These are phyloP conservation scores for Boletellus ananiceps DNA, from an alignment of 768 basidiomycete species.

Conservation along the genomic window DNA sequence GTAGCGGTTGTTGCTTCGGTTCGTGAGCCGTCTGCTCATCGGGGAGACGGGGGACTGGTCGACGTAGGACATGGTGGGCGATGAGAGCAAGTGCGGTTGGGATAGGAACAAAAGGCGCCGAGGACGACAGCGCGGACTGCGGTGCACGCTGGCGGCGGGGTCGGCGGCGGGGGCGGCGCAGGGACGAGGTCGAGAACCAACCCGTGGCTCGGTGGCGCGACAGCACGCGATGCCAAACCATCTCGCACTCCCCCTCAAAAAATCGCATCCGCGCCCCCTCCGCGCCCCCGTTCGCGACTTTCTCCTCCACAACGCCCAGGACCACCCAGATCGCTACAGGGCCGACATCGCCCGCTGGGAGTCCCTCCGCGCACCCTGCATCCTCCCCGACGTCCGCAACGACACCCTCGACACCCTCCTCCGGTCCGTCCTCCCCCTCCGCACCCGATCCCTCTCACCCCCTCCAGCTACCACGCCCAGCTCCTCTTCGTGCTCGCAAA, in stretches of 20 bases:
- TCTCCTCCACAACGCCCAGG: slow-evolving; percentile 60
- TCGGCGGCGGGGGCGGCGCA: neutral
- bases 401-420: slow-evolving; percentile 47
- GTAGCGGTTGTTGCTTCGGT: slow-evolving; percentile 94
- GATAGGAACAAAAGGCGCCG: slow-evolving; percentile 9
- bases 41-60: slow-evolving; percentile 58
- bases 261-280: slow-evolving; percentile 53
- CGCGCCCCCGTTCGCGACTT: slow-evolving; percentile 56
- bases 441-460: slow-evolving; percentile 1
- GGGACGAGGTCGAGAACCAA: slow-evolving; percentile 12
- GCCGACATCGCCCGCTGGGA: slow-evolving; percentile 74
- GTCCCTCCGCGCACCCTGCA: slow-evolving; percentile 50
- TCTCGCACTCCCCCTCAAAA: slow-evolving; percentile 71
- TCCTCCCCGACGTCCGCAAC: slow-evolving; percentile 55
- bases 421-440: slow-evolving; percentile 44
- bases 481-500: slow-evolving; percentile 80
- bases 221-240: slow-evolving; percentile 64
- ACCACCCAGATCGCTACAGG: slow-evolving; percentile 82
- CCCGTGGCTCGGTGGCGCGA: slow-evolving; percentile 3
- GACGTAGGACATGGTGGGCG: slow-evolving; percentile 50
- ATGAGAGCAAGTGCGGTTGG: neutral
- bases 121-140: neutral
- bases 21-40: slow-evolving; percentile 73
- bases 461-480: slow-evolving; percentile 83
- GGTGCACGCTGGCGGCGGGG: neutral